Base-by-base conservation (phyloP, 2,329 filamentous ascomycete genomes). In the Westerdykella aurantiaca region DNA sequence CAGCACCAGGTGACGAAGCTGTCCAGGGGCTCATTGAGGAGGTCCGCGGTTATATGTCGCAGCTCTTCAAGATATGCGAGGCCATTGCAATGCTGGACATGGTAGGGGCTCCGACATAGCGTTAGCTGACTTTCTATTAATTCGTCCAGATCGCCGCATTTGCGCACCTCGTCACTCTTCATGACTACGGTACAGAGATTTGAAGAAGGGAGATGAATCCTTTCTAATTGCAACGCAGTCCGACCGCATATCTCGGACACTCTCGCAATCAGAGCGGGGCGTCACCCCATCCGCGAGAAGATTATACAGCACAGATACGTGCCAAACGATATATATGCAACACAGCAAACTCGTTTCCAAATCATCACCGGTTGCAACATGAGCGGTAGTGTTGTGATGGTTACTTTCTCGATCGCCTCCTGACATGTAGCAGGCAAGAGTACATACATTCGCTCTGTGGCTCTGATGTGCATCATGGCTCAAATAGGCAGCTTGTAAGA, bases 331-430 rank as follows among this genome's bases (percentile, higher is more conserved):
- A 86, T 90, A 22, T 97, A 90, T 57, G 85, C 88, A 2, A 86
- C 83, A 0, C 77, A 85, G 29, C 82, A 91, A 47, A 82, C 82
- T 31, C 81, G 90, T 1, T 95, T 96, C 57, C 90, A 97, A 52
- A 85, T 97, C 48, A 83, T 98, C 50, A 97, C 91, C 0, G 91
- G 93, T 3, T 94, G 88, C 64, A 98, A 98, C 57, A 98, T 98
- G 93, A 95, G 88, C 55, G 93, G 50, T 42, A 33, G 25, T 21
- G 14, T 31, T 29, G 16, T 2, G 90, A 33, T 2, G 18, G 6
- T 17, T 38, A 14, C 5, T n/a, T 7, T 34, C 1, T 39, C 6
- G 11, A 5, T 35, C 16, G 12, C 21, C 16, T 10, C 18, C 33
- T 43, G 21, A 39, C 23, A 7, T 17, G 16, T 14, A 6, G 16